Evolutionary conservation across 441 rosid species (phyloP).

Genomic region (Syzygium syzygioides): DNA sequence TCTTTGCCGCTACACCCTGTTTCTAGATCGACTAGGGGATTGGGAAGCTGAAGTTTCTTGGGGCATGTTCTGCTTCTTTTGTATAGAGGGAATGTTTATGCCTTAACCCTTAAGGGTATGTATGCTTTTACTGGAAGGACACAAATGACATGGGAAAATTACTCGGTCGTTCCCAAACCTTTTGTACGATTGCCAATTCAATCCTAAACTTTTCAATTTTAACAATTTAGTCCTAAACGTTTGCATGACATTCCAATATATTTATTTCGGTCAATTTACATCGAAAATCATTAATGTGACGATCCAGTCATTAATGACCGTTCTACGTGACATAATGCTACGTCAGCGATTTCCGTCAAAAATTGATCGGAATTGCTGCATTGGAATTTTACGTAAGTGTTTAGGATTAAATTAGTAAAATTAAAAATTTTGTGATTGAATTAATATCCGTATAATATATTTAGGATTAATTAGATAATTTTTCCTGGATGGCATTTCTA

Average conservation of each 20-base stretch:
- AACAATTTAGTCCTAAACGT: fast-evolving
- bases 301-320: fast-evolving
- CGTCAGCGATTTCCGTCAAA: fast-evolving
- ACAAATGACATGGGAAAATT: not conserved
- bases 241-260: no score
- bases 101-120: not conserved
- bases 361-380: no score
- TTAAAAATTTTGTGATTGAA: fast-evolving
- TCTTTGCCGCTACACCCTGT: not conserved
- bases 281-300: no score
- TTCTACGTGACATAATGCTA: no score
- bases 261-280: no score
- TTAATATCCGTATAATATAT: fast-evolving
- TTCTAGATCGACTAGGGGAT: not conserved
- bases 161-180: fast-evolving
- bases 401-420: fast-evolving
- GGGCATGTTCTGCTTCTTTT: not conserved
- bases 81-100: not conserved
- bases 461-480: not conserved
- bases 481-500: fast-evolving
- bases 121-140: not conserved
- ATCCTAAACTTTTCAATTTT: not conserved
- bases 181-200: not conserved
- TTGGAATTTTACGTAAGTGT: no score
- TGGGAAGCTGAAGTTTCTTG: not conserved